phyloP scores from a whole-genome alignment of 768 basidiomycete species.

The Russula griseocarnosa region DNA sequence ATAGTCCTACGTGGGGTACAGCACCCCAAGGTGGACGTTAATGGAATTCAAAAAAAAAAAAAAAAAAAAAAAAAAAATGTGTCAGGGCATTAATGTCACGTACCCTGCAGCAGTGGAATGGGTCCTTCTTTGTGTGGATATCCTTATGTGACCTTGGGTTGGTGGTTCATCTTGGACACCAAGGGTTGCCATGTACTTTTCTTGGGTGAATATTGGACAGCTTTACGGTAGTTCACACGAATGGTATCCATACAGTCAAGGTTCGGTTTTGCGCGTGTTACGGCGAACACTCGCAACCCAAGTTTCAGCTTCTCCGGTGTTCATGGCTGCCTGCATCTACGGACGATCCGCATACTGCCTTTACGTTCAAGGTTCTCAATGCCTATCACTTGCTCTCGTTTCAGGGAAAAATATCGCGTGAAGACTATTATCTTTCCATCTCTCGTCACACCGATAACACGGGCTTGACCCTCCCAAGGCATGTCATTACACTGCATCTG shows the following conservation, averaged over 20 bases:
- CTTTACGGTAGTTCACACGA: not conserved
- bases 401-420: not conserved
- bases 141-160: not conserved
- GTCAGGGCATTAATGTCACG: not conserved
- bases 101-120: not conserved
- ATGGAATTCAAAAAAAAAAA: too few species aligned
- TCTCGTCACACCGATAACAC: not conserved
- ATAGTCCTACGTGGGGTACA: too few species aligned
- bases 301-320: not conserved
- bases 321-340: slow-evolving; percentile 3
- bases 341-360: not conserved
- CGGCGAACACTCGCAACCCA: not conserved
- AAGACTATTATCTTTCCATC: slow-evolving; percentile 1
- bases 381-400: not conserved
- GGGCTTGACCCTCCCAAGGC: not conserved
- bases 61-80: too few species aligned
- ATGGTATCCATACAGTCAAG: not conserved
- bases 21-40: too few species aligned
- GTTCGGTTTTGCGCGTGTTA: not conserved
- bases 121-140: not conserved
- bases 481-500: not conserved
- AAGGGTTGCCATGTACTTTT: not conserved
- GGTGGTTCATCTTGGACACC: not conserved
- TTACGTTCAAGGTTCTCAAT: not conserved
- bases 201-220: not conserved